phyloP scores from a whole-genome alignment of 805 yeast species.

The Cyberlindnera amylophila region DNA sequence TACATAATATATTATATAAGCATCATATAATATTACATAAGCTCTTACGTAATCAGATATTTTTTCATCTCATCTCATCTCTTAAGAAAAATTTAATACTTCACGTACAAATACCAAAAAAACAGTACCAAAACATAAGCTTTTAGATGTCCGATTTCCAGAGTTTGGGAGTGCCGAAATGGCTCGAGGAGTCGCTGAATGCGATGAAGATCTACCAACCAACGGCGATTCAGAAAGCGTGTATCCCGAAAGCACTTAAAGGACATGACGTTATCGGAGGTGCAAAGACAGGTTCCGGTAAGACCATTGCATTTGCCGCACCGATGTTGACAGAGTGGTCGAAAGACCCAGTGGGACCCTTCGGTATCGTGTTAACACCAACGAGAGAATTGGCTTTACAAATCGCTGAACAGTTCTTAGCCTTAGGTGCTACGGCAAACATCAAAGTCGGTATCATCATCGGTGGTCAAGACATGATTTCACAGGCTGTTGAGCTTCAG shows the following conservation, averaged over 20 bases:
- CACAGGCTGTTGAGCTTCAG: slow-evolving; percentile 79
- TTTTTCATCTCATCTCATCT: too few species aligned
- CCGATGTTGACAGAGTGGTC: slow-evolving; percentile 96
- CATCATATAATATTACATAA: too few species aligned
- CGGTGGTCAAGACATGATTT: slow-evolving; percentile 94
- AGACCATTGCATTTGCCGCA: slow-evolving; percentile 95
- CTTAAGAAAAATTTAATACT: background rate
- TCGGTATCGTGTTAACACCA: slow-evolving; percentile 86
- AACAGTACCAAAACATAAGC: too few species aligned
- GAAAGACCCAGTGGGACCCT: slow-evolving; percentile 90
- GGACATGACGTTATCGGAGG: slow-evolving; percentile 95
- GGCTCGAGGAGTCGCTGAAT: slow-evolving; percentile 77
- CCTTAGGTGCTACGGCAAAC: slow-evolving; percentile 86
- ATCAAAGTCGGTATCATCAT: slow-evolving; percentile 79
- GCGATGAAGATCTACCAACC: slow-evolving; percentile 84
- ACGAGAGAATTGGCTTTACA: slow-evolving; percentile 93
- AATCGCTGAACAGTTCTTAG: slow-evolving; percentile 94
- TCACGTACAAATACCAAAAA: too few species aligned
- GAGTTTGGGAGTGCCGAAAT: slow-evolving; percentile 71
- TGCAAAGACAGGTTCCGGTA: slow-evolving; percentile 97
- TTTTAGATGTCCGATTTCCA: slow-evolving; percentile 40
- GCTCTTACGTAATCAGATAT: too few species aligned
- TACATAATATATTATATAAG: too few species aligned
- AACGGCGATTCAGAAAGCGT: slow-evolving; percentile 80
- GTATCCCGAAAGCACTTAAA: slow-evolving; percentile 79